Evolutionary conservation across 441 rosid species (phyloP).

Genomic region (Pelargonium australe): DNA sequence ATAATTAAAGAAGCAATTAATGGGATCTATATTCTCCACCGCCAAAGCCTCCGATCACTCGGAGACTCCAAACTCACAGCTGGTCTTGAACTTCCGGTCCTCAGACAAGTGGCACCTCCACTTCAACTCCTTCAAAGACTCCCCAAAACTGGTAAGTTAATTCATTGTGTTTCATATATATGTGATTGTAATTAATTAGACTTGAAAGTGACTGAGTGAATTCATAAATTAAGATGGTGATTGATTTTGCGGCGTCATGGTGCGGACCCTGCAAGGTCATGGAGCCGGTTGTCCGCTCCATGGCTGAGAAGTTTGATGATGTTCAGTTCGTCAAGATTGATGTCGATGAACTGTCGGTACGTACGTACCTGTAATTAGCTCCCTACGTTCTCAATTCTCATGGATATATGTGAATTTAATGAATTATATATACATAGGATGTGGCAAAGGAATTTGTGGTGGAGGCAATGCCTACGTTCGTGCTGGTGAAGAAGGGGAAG

Average conservation of each 20-base stretch:
- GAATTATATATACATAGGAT: slow-evolving; percentile 30
- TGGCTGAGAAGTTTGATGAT: slow-evolving; percentile 46
- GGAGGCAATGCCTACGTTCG: slow-evolving; percentile 86
- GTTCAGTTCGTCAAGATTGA: slow-evolving; percentile 72
- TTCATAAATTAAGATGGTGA: slow-evolving; percentile 62
- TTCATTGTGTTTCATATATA: neutral
- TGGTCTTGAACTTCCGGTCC: slow-evolving; percentile 50
- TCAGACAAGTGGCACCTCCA: slow-evolving; percentile 66
- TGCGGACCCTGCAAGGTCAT: slow-evolving; percentile 76
- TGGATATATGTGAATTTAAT: neutral
- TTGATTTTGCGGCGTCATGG: slow-evolving; percentile 83
- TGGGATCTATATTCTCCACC: slow-evolving; percentile 40
- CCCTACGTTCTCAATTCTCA: no score
- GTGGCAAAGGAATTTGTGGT: slow-evolving; percentile 65
- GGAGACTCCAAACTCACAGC: slow-evolving; percentile 18
- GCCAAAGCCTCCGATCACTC: slow-evolving; percentile 11
- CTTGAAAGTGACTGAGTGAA: slow-evolving; percentile 8
- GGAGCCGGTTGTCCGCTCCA: slow-evolving; percentile 45
- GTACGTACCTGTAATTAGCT: slow-evolving; percentile 18
- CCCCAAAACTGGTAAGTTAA: slow-evolving; percentile 46
- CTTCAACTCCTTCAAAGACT: slow-evolving; percentile 53
- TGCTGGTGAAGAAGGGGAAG: slow-evolving; percentile 68
- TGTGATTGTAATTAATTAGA: neutral
- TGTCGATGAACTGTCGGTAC: slow-evolving; percentile 67
- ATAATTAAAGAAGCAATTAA: slow-evolving; percentile 18